Percentiles rank a stretch among this genome's conserved stretches.
phyloP scores from a whole-genome alignment of 2,329 filamentous ascomycete species.

The Metarhizium sp. region DNA sequence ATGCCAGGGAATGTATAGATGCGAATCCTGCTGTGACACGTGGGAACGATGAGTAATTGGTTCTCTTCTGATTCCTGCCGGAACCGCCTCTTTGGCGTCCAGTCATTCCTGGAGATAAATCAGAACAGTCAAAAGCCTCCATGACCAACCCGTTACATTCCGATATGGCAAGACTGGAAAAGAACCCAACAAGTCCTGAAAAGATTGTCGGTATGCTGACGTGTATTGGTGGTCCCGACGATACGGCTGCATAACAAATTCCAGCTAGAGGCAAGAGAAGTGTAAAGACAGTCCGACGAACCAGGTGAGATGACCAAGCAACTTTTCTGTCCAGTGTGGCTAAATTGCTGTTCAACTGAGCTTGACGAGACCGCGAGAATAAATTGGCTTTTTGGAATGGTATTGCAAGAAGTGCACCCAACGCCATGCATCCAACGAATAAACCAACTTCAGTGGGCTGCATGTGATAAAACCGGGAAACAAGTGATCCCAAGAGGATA shows the following conservation, averaged over 20 bases:
- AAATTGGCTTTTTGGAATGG: conserved; percentile 64
- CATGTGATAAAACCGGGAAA: conserved; percentile 58
- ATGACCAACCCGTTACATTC: conserved; percentile 72
- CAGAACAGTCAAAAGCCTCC: conserved; percentile 75
- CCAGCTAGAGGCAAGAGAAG: conserved; percentile 57
- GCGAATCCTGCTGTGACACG: conserved; percentile 64
- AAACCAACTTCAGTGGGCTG: conserved; percentile 57
- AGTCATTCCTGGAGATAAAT: conserved; percentile 63
- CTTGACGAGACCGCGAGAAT: conserved; percentile 56
- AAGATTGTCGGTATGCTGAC: conserved; percentile 57
- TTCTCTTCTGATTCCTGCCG: conserved; percentile 34
- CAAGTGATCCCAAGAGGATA: conserved; percentile 60
- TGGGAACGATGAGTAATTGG: conserved; percentile 69
- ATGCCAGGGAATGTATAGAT: conserved; percentile 59
- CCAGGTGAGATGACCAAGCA: conserved; percentile 62
- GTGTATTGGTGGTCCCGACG: conserved; percentile 50
- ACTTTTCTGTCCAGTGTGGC: conserved; percentile 57
- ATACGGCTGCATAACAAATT: conserved; percentile 57
- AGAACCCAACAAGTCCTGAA: conserved; percentile 56
- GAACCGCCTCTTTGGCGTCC: conserved; percentile 38
- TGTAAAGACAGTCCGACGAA: conserved; percentile 59
- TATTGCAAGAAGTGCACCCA: conserved; percentile 60
- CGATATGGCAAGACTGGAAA: conserved; percentile 63
- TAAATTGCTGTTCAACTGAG: conserved; percentile 51
- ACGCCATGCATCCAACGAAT: conserved; percentile 54